phyloP scores from a whole-genome alignment of 768 basidiomycete genomes.

The Suillus bovinus region DNA sequence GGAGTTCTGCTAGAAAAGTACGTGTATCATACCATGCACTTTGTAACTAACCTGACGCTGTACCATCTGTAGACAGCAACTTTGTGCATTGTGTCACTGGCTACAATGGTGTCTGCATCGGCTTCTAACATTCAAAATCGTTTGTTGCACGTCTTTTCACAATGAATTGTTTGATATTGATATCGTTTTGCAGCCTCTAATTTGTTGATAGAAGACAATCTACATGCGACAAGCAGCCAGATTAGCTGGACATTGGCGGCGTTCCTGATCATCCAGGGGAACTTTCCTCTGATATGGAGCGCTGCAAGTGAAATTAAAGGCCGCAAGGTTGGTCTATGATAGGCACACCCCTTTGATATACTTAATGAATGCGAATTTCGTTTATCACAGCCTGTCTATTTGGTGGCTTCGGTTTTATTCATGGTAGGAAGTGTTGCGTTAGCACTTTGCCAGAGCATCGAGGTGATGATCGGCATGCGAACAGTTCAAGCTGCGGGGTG shows the following conservation, averaged over 20 bases:
- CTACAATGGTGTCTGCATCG: constrained; percentile 24
- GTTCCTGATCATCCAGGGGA: constrained; percentile 73
- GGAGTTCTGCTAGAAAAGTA: constrained; percentile 60
- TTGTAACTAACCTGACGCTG: not conserved
- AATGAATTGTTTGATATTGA: not conserved
- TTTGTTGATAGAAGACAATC: constrained; percentile 53
- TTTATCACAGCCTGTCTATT: constrained; percentile 48
- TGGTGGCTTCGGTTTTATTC: constrained; percentile 52
- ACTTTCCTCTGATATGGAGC: constrained; percentile 66
- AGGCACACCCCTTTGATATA: not conserved
- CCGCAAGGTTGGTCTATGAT: constrained; percentile 50
- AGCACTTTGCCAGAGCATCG: constrained; percentile 54
- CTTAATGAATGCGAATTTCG: constrained; percentile 6
- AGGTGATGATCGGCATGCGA: constrained; percentile 64
- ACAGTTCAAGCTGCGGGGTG: constrained; percentile 66
- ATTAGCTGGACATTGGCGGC: constrained; percentile 69
- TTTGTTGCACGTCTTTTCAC: constrained; percentile 14
- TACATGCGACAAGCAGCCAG: constrained; percentile 59
- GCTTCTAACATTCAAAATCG: constrained; percentile 31
- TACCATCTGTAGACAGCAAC: constrained; percentile 21
- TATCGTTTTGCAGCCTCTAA: constrained; percentile 52
- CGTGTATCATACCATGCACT: constrained; percentile 7
- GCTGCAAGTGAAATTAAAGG: constrained; percentile 75
- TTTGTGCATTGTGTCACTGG: constrained; percentile 27
- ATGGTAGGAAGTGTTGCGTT: constrained; percentile 57